These are phyloP conservation scores for Microdochium paspali DNA, from an alignment of 2,329 filamentous ascomycete species.

Conservation along the genomic window DNA sequence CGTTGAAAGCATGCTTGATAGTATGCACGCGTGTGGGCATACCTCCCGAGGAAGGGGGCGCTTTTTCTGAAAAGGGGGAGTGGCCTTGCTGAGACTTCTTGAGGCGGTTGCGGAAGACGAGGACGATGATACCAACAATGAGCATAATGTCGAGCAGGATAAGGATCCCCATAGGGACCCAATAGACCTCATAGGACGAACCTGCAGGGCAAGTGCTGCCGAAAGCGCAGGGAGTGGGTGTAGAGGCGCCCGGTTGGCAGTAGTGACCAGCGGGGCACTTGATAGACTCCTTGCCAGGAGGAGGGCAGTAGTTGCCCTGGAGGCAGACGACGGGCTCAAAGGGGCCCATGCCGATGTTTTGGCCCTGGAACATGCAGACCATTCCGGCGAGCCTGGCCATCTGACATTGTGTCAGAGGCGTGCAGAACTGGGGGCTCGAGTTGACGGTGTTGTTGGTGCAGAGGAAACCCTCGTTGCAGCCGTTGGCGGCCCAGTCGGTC, in stretches of 20 bases:
- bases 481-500: constrained; percentile 22
- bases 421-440: constrained; percentile 33
- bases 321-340: constrained; percentile 43
- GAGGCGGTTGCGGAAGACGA: constrained; percentile 22
- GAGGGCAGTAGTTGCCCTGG: constrained; percentile 38
- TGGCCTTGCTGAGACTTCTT: constrained; percentile 15
- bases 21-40: constrained; percentile 14
- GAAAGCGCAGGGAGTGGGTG: constrained; percentile 34
- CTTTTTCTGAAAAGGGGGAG: constrained; percentile 6
- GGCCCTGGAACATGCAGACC: constrained; percentile 20
- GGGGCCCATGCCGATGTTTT: constrained; percentile 30
- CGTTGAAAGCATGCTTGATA: constrained; percentile 18
- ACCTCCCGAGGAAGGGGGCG: background rate
- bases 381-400: constrained; percentile 21
- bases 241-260: constrained; percentile 38
- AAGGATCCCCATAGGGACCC: constrained; percentile 32
- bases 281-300: constrained; percentile 25
- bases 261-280: constrained; percentile 37
- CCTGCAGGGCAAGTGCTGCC: constrained; percentile 36
- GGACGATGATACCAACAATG: constrained; percentile 22
- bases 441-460: constrained; percentile 36
- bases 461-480: constrained; percentile 30
- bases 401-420: constrained; percentile 27
- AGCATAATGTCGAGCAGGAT: constrained; percentile 32
- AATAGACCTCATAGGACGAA: constrained; percentile 28